Conservation (phyloP, 2,329 filamentous ascomycete species). For the Aspergillus sclerotialis region DNA sequence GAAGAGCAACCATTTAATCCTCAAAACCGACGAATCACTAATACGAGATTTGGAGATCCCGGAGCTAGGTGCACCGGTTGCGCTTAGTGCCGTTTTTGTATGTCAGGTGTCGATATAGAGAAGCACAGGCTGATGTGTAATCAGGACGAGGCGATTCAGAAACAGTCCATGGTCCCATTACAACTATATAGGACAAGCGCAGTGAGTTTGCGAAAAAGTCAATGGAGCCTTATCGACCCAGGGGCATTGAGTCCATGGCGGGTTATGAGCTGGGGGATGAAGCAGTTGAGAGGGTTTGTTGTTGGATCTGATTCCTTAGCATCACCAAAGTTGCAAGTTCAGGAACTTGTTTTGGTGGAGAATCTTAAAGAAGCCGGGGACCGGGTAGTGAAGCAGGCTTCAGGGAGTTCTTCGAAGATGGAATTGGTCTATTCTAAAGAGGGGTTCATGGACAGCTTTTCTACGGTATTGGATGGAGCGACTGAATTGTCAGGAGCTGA, state of each 20-base stretch:
- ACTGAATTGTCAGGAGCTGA: constrained; percentile 55
- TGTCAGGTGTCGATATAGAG: constrained; percentile 11
- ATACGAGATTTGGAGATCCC: constrained; percentile 64
- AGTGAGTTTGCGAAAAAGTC: constrained; percentile 65
- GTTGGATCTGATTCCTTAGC: constrained; percentile 33
- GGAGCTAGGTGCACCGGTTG: constrained; percentile 74
- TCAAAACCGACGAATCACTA: constrained; percentile 55
- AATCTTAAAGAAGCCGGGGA: constrained; percentile 56
- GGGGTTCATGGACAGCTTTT: constrained; percentile 57
- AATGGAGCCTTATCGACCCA: constrained; percentile 50
- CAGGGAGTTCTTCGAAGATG: constrained; percentile 44
- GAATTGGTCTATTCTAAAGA: constrained; percentile 62
- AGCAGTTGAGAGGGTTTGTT: constrained; percentile 56
- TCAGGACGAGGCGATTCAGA: constrained; percentile 61
- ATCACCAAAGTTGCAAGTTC: constrained; percentile 29
- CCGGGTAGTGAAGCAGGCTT: constrained; percentile 43
- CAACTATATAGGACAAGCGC: constrained; percentile 58
- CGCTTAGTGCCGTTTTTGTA: constrained; percentile 67
- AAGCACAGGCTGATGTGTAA: not conserved
- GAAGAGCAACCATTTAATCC: constrained; percentile 42
- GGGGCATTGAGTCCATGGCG: constrained; percentile 55
- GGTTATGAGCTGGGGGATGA: constrained; percentile 68
- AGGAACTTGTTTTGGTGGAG: constrained; percentile 42
- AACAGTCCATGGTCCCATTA: constrained; percentile 63
- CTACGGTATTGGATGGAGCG: constrained; percentile 42